Evolutionary conservation across 2,329 filamentous ascomycete species (phyloP), one percentile per base, ranked within the genome.

Genomic region (Stenocarpella maydis): DNA sequence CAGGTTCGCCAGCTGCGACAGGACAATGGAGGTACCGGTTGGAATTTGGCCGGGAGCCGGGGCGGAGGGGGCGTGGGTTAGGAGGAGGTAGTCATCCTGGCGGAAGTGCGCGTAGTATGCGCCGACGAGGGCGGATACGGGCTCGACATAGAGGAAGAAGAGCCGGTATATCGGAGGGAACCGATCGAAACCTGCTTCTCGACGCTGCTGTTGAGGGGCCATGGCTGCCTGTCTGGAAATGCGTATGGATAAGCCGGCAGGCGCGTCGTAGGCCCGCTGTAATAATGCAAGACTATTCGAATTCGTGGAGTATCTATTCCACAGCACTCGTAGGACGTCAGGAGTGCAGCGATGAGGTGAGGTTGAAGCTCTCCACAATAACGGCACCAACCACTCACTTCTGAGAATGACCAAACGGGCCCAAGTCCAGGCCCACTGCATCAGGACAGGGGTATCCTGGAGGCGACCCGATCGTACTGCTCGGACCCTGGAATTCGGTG

Each of bases 131-230:
- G 86, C 86, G 0, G 84, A 85, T 61, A 87, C 72, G 50, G 86
- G 87, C 79, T 95, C 92, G 75, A 95, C 82, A 76, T 90, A 84
- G 72, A 94, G 88, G 82, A 95, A 95, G 83, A 95, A 93, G 76
- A 90, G 74, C 69, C 87, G 86, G 82, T 95, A 95, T 71, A 83
- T 73, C 43, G 85, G 74, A 26, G 91, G 91, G 43, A 63, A 63
- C 45, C 92, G 84, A 67, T 77, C 77, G 71, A 85, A 81, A 54
- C 82, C 82, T 2, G 55, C 31, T 58, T 41, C 41, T 39, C 63
- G 68, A 5, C 28, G 68, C 31, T 68, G 65, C 28, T 52, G 39
- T 43, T 50, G 64, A 50, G 66, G 37, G 2, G 66, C 66, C 66
- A 68, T 68, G 52, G 6, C 6, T 24, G 21, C 6, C 10, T 21